phyloP scores from a whole-genome alignment of 176 grass and related monocot genomes.

The Sorghum bicolor region DNA sequence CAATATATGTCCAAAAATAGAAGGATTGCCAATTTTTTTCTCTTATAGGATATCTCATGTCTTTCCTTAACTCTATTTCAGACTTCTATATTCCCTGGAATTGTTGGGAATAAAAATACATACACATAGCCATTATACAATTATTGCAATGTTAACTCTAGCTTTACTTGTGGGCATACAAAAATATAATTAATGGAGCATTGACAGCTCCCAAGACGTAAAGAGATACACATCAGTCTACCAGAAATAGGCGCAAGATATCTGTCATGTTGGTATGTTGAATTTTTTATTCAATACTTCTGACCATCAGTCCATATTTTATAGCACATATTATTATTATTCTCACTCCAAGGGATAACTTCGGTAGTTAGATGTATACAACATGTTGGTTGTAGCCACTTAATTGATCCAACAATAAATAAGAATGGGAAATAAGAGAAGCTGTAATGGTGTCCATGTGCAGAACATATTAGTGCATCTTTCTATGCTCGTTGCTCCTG shows the following conservation, averaged over 20 bases:
- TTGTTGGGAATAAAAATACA: constrained; percentile 13
- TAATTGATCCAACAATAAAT: constrained; percentile 25
- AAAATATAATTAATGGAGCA: constrained; percentile 20
- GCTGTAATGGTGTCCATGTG: neutral
- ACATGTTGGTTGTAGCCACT: constrained; percentile 3
- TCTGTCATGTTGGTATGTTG: neutral
- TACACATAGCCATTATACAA: constrained; percentile 2
- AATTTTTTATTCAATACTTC: constrained; percentile 28
- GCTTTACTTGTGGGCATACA: neutral
- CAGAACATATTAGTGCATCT: neutral
- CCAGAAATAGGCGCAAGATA: constrained; percentile 33
- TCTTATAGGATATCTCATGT: neutral
- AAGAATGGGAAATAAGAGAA: constrained; percentile 1
- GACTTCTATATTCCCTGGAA: neutral
- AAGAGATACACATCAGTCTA: neutral
- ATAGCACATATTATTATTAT: constrained; percentile 10
- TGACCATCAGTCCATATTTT: constrained; percentile 29
- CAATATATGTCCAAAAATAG: neutral
- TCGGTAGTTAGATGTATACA: constrained; percentile 17
- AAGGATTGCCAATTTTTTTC: neutral
- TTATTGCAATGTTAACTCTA: neutral
- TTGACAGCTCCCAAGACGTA: neutral
- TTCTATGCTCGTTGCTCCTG: neutral
- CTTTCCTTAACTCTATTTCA: constrained; percentile 16
- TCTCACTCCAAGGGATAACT: constrained; percentile 1